Percentiles rank a stretch among this genome's conserved stretches.
Conservation (phyloP, 2,329 filamentous ascomycete genomes). For the Xylaria sp. region DNA sequence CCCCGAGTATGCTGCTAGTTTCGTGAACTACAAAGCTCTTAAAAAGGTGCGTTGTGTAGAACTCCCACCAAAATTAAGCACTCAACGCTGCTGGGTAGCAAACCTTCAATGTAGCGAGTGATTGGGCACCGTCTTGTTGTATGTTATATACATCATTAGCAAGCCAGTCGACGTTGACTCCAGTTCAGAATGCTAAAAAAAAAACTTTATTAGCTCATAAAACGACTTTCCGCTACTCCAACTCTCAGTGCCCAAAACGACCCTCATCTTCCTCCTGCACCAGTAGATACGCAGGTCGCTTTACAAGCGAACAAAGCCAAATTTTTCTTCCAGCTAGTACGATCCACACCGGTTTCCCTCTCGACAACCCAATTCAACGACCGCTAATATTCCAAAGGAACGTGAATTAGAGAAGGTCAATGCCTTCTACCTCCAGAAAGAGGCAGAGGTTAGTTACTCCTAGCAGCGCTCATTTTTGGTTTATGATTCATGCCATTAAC, state of each 20-base stretch:
- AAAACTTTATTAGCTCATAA: conserved; percentile 79
- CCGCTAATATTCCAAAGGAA: conserved; percentile 72
- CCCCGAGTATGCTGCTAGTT: conserved; percentile 98
- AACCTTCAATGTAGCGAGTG: conserved; percentile 28
- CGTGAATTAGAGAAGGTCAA: conserved; percentile 99
- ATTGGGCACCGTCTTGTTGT: conserved; percentile 27
- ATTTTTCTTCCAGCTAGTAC: conserved; percentile 96
- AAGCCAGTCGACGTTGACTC: neutral
- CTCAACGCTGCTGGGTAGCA: conserved; percentile 21
- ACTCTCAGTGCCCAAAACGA: conserved; percentile 82
- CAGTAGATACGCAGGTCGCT: conserved; percentile 82
- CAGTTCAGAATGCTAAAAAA: conserved; percentile 46
- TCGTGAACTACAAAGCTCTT: conserved; percentile 98
- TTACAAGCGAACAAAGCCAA: conserved; percentile 97
- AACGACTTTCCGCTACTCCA: conserved; percentile 93
- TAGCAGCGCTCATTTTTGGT: neutral
- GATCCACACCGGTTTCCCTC: conserved; percentile 45
- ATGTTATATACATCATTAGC: conserved; percentile 26
- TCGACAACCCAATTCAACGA: conserved; percentile 1
- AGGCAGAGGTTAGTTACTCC: conserved; percentile 80
- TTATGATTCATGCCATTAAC: conserved; percentile 31
- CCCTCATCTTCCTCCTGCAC: conserved; percentile 56
- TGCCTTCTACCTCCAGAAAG: conserved; percentile 96
- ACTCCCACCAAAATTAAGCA: neutral
- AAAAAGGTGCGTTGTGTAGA: conserved; percentile 79